A percentile compares a stretch with the other conserved stretches of the same genome.
Conservation (phyloP, 441 rosid genomes). For the Erodium moschatum region DNA sequence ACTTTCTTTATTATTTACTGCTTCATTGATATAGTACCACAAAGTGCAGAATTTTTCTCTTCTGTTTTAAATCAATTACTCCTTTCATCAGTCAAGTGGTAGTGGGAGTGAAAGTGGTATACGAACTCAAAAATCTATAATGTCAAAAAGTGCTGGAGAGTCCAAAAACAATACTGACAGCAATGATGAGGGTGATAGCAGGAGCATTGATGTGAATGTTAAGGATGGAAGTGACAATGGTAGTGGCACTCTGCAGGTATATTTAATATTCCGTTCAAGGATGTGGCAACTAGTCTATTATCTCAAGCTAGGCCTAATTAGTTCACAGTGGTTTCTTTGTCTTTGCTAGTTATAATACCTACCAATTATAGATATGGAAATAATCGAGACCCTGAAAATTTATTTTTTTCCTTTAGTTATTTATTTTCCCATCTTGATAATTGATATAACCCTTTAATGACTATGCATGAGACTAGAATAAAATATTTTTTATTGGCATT, state of each 20-base stretch:
- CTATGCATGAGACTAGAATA: background rate
- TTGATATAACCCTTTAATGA: background rate
- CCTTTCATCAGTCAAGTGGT: conserved; percentile 38
- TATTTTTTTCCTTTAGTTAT: background rate
- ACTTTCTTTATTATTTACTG: conserved; percentile 9
- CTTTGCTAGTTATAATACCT: background rate
- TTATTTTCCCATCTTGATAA: background rate
- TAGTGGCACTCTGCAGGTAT: conserved; percentile 55
- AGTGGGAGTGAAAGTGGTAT: conserved; percentile 61
- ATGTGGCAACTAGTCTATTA: background rate
- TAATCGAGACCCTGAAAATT: background rate
- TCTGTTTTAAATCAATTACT: conserved; percentile 11
- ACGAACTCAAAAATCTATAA: conserved; percentile 30
- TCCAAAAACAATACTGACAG: conserved; percentile 36
- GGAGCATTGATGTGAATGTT: conserved; percentile 30
- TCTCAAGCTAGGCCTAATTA: background rate
- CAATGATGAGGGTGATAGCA: conserved; percentile 34
- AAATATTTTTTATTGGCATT: background rate
- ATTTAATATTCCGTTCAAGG: background rate
- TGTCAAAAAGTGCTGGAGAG: conserved; percentile 33
- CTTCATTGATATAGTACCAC: conserved; percentile 19
- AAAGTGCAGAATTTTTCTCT: background rate
- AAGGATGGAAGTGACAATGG: conserved; percentile 51
- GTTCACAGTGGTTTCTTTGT: background rate
- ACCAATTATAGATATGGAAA: background rate